A percentile compares a stretch with the other conserved stretches of the same genome.
Evolutionary conservation across 139 green algal genomes (phyloP).

Genomic region (Coelastrella sp.): DNA sequence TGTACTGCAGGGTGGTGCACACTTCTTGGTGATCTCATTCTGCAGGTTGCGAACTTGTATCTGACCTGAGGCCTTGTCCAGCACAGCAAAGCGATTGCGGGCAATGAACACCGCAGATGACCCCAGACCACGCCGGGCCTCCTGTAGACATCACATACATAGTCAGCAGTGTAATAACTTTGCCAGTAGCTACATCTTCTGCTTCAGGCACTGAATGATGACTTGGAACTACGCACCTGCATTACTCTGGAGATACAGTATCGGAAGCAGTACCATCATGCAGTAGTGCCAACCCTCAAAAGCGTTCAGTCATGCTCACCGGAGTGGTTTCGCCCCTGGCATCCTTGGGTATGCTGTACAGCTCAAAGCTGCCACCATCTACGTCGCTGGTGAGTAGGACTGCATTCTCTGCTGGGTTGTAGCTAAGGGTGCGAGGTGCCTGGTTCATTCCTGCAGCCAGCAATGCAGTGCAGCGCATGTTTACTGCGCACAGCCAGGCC

Average conservation of each 20-base stretch:
- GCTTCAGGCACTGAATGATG: not conserved
- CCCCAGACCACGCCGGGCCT: conserved; percentile 88
- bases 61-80: conserved; percentile 88
- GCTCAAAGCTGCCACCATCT: conserved; percentile 96
- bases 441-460: conserved; percentile 22
- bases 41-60: conserved; percentile 96
- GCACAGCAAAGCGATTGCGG: conserved; percentile 97
- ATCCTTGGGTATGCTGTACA: conserved; percentile 96
- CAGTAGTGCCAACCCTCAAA: not conserved
- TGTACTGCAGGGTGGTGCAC: conserved; percentile 77
- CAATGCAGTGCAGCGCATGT: not conserved
- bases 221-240: too few species aligned
- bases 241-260: too few species aligned
- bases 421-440: conserved; percentile 75
- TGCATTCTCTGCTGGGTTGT: conserved; percentile 98
- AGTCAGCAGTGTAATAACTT: not conserved
- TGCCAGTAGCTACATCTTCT: not conserved
- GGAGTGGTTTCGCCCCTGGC: conserved; percentile 65
- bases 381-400: conserved; percentile 91
- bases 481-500: not conserved
- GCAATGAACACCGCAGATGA: conserved; percentile 96
- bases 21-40: conserved; percentile 99
- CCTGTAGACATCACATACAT: conserved; percentile 56
- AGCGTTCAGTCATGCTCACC: conserved; percentile 44
- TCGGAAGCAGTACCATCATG: too few species aligned